Base-by-base conservation (phyloP, 371 early-diverging fungal species). In the Mortierella sp. region DNA sequence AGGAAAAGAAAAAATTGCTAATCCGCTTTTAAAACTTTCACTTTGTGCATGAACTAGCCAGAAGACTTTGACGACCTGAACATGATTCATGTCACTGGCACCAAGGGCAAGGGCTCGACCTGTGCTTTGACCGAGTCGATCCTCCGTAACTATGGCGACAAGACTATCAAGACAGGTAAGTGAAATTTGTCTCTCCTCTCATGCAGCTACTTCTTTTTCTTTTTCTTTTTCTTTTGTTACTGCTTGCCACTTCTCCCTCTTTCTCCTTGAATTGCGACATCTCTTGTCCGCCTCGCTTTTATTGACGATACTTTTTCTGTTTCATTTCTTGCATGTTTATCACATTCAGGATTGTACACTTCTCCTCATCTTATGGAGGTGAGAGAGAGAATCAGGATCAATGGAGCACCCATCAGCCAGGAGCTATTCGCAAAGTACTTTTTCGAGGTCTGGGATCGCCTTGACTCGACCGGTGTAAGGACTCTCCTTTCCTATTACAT, bases 291-390 rank as follows among this genome's bases (percentile, higher is more conserved):
- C n/a, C 16, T 34, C 22, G 47, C 31, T 44, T 7, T 29, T 44
- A 31, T 10, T 45, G 13, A 31, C 47, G 19, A 8, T 11, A 9
- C 40, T 3, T 16, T 5, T 67, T 41, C 43, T 58, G 19, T 43
- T 10, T 69, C 14, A n/a, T 44, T 29, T 45, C 13, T 40, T 19
- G 11, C 50, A 55, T 65, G 19, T 24, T 63, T 47, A 47, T 16
- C 22, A 58, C 16, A 5, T 31, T 24, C 6, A 85, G 96, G 96
- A 10, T 84, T 98, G 47, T 99, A 92, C 79, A 97, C 98, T 9
- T 97, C 97, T 0, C 99, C 99, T 24, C 99, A 99, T 80, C 79
- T 99, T 76, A 90, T 95, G 52, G 92, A 96, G 68, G 97, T 96
- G 16, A 93, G 98, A 39, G 99, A 99, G 84, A 91, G 99, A 39